Base-by-base conservation (phyloP, 2,329 filamentous ascomycete species). In the Penicillium sp. region DNA sequence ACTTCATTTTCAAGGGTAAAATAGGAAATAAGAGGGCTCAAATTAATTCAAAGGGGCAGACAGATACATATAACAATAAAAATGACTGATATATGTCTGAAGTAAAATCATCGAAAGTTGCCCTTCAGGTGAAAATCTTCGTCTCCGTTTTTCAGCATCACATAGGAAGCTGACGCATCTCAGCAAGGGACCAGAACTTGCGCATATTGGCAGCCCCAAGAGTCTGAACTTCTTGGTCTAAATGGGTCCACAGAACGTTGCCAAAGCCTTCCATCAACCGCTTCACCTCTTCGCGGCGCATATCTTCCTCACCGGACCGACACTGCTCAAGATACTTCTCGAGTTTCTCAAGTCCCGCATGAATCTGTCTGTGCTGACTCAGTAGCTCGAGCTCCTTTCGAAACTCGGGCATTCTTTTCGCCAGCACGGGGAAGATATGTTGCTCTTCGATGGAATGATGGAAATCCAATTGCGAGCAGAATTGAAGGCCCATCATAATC, bases 201-300 rank as follows among this genome's bases (percentile, higher is more conserved):
- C 90, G 81, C 91, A 96, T 96, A 70, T 93, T 95, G 72, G 94
- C 89, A 42, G 91, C 91, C 2, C 87, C 84, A 31, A 96, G 73
- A 62, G 88, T 83, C 72, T 80, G 77, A 8, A 96, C 91, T 79
- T 96, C 91, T 65, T 92, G 87, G 66, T 94, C 89, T 57, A 96
- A 76, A 79, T 96, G 91, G 67, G 77, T 78, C 89, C 90, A 93
- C 46, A 96, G 72, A 60, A 96, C 89, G 10, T 79, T 78, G 11
- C 89, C 89, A 84, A 92, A 96, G 5, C 73, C 73, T 72, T 95
- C 89, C 85, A 96, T 86, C 66, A 89, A 81, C 35, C 73, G 77
- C 76, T 86, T 88, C 71, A 96, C 70, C 66, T 85, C 84, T 4
- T 71, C 68, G 66, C 84, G 63, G 47, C 79, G 71, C 64, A 86